phyloP scores from a whole-genome alignment of 352 stramenopile genomes.

The Phytophthora colocasiae region DNA sequence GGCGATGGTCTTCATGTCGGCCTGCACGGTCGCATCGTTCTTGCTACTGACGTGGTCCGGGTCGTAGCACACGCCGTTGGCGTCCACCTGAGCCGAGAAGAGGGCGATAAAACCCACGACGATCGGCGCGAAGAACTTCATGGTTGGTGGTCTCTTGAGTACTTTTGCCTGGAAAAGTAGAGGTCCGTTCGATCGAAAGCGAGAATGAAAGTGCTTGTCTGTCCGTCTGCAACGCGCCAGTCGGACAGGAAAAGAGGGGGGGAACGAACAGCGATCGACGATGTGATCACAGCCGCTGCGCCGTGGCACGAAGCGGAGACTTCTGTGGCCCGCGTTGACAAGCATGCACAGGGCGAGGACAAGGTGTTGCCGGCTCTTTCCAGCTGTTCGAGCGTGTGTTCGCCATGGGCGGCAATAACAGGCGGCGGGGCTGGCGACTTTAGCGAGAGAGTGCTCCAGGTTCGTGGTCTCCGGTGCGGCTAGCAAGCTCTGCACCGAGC shows the following conservation, averaged over 20 bases:
- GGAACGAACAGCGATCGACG: conserved; percentile 25
- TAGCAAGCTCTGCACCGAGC: neutral
- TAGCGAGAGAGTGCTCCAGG: conserved; percentile 8
- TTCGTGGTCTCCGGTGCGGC: conserved; percentile 4
- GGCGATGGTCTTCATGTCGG: conserved; percentile 62
- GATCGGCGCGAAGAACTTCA: conserved; percentile 49
- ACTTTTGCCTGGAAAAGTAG: conserved; percentile 40
- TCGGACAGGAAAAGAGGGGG: conserved; percentile 26
- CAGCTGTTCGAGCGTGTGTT: conserved; percentile 16
- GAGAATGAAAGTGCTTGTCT: conserved; percentile 36
- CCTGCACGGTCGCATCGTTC: conserved; percentile 39
- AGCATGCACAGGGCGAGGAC: conserved; percentile 23
- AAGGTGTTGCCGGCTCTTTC: conserved; percentile 28
- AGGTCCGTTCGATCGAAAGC: conserved; percentile 13
- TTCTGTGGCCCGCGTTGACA: conserved; percentile 29
- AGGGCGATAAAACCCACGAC: conserved; percentile 44
- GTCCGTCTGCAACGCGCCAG: conserved; percentile 12
- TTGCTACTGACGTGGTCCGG: conserved; percentile 57
- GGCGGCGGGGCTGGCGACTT: conserved; percentile 9
- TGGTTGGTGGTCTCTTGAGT: conserved; percentile 28
- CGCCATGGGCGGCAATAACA: conserved; percentile 17
- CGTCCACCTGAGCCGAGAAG: conserved; percentile 47
- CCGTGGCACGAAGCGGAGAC: conserved; percentile 21
- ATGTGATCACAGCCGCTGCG: conserved; percentile 10
- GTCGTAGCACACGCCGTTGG: conserved; percentile 78